Evolutionary conservation across 345 rosid species (phyloP).

Genomic region (Microthlaspi erraticum): DNA sequence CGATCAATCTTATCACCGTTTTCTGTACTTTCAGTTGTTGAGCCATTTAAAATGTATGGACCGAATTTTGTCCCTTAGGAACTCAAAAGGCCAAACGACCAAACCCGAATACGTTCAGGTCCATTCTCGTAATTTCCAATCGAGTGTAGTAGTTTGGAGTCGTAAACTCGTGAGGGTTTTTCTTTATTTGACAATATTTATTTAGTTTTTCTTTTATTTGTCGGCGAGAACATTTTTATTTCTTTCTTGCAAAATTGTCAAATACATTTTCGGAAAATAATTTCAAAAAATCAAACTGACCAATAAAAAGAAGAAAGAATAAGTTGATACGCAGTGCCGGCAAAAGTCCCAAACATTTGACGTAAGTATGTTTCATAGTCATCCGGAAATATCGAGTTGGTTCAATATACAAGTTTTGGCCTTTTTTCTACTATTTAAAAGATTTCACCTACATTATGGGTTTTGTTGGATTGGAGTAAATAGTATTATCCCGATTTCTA

Average conservation of each 20-base stretch:
- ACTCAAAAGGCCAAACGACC: slow-evolving; percentile 51
- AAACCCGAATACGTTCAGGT: slow-evolving; percentile 17
- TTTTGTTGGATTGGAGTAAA: slow-evolving; percentile 16
- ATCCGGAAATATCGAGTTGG: slow-evolving; percentile 15
- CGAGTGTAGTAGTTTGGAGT: slow-evolving; percentile 37
- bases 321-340: slow-evolving; percentile 27
- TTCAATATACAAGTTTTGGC: slow-evolving; percentile 4
- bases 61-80: slow-evolving; percentile 46
- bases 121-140: slow-evolving; percentile 23
- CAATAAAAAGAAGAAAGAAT: slow-evolving; percentile 10
- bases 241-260: slow-evolving; percentile 8
- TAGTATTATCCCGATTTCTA: neutral
- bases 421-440: neutral
- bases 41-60: slow-evolving; percentile 16
- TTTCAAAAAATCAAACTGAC: neutral
- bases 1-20: slow-evolving; percentile 17
- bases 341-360: slow-evolving; percentile 41
- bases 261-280: neutral
- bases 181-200: slow-evolving; percentile 10
- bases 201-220: no score
- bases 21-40: neutral
- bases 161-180: slow-evolving; percentile 20
- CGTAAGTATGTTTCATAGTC: slow-evolving; percentile 41
- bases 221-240: neutral
- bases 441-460: slow-evolving; percentile 4